Evolutionary conservation across 2,329 filamentous ascomycete genomes (phyloP), one percentile per base, ranked within the genome.

Genomic region (Leptographium radiaticola): DNA sequence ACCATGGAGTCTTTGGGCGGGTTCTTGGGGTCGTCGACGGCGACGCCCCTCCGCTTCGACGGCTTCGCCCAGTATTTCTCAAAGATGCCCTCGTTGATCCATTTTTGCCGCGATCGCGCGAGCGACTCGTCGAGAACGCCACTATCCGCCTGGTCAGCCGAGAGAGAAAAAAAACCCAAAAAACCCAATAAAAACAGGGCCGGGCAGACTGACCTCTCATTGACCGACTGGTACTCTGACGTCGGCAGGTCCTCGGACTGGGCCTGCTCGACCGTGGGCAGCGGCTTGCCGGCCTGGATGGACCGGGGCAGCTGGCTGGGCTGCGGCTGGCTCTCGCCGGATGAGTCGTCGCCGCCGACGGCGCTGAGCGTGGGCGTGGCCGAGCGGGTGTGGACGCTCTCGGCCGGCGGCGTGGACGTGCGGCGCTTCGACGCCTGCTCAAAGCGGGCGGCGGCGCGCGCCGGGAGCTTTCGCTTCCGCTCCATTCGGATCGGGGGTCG

Each of bases 1-100:
- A 76, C 73, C 81, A 89, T 87, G 57, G 76, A 81, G 47, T 88
- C 79, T 66, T 86, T 82, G 57, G 82, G 70, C 2, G 83, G 83
- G 61, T 87, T 86, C 60, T 81, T 80, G 7, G 77, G 72, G 51
- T 83, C 79, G 60, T 84, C 82, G 53, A 77, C 75, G 30, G 81
- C 66, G 3, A 79, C 76, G 45, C 83, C 81, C 65, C 84, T 87
- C 58, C 79, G 78, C 68, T 84, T 86, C 44, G 72, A 72, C 4
- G 85, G 84, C 63, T 89, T 89, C 10, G 81, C 78, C 85, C 85
- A 89, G 66, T 86, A 89, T 62, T 81, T 85, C 60, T 88, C 83
- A 61, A 89, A 87, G 49, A 89, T 75, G 34, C 84, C 83, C 59
- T 85, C 81, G 63, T 73, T 77, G 30, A 85, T 76, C 85, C 85